These are phyloP conservation scores for Taiozyma sp. DNA, from an alignment of 1,139 yeast species.

Conservation along the genomic window DNA sequence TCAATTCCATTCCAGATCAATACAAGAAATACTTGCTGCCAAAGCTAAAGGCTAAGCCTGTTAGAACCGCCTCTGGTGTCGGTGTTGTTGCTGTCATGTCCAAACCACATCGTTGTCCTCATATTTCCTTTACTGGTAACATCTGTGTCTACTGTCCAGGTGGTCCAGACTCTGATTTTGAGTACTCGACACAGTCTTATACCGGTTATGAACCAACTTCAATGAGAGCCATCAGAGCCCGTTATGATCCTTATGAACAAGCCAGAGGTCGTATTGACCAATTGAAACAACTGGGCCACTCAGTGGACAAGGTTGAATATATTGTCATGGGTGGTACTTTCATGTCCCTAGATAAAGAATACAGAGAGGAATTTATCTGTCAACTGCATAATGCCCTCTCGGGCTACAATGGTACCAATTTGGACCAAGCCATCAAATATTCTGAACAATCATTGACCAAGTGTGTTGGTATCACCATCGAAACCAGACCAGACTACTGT, in stretches of 20 bases:
- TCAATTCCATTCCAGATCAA: slow-evolving; percentile 93
- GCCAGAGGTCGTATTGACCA: slow-evolving; percentile 98
- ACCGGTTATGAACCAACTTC: slow-evolving; percentile 99
- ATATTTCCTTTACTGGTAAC: slow-evolving; percentile 97
- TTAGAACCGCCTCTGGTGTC: slow-evolving; percentile 95
- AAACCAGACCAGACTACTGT: slow-evolving; percentile 98
- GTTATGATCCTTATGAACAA: slow-evolving; percentile 98
- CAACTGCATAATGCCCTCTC: slow-evolving; percentile 92
- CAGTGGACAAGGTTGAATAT: slow-evolving; percentile 95
- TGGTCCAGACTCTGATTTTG: slow-evolving; percentile 98
- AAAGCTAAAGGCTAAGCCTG: slow-evolving; percentile 94
- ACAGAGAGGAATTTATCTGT: slow-evolving; percentile 83
- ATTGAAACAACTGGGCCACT: slow-evolving; percentile 89
- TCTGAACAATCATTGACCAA: slow-evolving; percentile 95
- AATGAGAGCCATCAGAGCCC: slow-evolving; percentile 96
- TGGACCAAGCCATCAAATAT: slow-evolving; percentile 85
- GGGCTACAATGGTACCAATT: slow-evolving; percentile 82
- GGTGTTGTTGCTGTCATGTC: slow-evolving; percentile 99
- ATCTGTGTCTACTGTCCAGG: slow-evolving; percentile 99
- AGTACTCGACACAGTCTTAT: slow-evolving; percentile 94
- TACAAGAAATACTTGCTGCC: slow-evolving; percentile 88
- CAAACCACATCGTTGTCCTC: slow-evolving; percentile 99
- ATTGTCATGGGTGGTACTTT: slow-evolving; percentile 99
- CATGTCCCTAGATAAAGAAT: slow-evolving; percentile 88
- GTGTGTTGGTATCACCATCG: slow-evolving; percentile 98